These are phyloP conservation scores for Oxytropis ochrocephala DNA, from an alignment of 306 rosid species.

Conservation along the genomic window DNA sequence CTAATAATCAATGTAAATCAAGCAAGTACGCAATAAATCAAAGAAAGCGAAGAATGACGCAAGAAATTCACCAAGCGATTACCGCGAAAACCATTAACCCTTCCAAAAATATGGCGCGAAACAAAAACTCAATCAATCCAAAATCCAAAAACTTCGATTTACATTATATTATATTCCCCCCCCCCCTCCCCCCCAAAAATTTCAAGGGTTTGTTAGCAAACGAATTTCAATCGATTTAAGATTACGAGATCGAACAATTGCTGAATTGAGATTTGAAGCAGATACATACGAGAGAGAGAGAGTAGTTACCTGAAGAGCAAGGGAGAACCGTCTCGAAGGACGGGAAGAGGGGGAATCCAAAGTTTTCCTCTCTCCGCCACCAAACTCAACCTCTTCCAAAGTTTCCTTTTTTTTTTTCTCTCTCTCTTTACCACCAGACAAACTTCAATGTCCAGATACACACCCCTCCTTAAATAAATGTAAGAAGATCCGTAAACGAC, in stretches of 20 bases:
- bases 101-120: background rate
- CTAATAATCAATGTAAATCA: background rate
- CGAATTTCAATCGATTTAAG: background rate
- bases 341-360: slow-evolving; percentile 80
- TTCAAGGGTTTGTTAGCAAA: background rate
- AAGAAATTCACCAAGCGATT: background rate
- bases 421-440: background rate
- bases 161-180: background rate
- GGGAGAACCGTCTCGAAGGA: slow-evolving; percentile 87
- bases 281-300: background rate
- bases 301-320: slow-evolving; percentile 46
- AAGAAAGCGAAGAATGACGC: background rate
- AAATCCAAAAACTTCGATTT: background rate
- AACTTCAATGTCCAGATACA: background rate
- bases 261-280: background rate
- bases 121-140: background rate
- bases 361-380: slow-evolving; percentile 15
- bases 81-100: background rate
- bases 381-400: background rate
- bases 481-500: too few relatives aligned
- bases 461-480: background rate
- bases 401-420: background rate
- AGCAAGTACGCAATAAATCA: background rate
- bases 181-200: background rate
- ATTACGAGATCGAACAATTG: background rate